Conservation (phyloP, 1,284 basidiomycete genomes). For the Puccinia hordei region DNA sequence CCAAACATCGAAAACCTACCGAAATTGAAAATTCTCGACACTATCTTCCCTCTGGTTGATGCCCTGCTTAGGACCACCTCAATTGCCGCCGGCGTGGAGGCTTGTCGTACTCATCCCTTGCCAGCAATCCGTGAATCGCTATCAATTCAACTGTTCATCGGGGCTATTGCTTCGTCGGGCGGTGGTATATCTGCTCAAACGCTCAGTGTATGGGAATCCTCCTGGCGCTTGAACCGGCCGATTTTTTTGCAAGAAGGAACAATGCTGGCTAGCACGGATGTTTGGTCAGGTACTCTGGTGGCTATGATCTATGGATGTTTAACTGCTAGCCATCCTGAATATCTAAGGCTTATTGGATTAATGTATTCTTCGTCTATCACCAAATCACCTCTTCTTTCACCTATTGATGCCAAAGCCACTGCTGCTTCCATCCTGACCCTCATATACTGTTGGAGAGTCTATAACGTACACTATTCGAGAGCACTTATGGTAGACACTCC, state of each 20-base stretch:
- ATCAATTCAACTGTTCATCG: constrained; percentile 37
- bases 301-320: constrained; percentile 28
- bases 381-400: constrained; percentile 6
- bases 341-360: not conserved
- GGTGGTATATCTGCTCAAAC: constrained; percentile 33
- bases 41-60: constrained; percentile 21
- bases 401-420: constrained; percentile 22
- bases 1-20: constrained; percentile 1
- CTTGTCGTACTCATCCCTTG: not conserved
- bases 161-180: constrained; percentile 33
- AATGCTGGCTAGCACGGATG: constrained; percentile 17
- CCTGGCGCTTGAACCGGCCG: constrained; percentile 28
- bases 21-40: constrained; percentile 12
- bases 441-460: constrained; percentile 28
- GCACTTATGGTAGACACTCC: not conserved
- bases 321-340: constrained; percentile 32
- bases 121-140: constrained; percentile 17
- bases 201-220: constrained; percentile 22
- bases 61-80: constrained; percentile 36
- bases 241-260: constrained; percentile 23
- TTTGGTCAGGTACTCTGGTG: constrained; percentile 40
- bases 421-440: constrained; percentile 5
- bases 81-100: constrained; percentile 34
- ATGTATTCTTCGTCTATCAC: not conserved
- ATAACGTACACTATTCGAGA: constrained; percentile 17